Evolutionary conservation across 176 grass and related monocot genomes (phyloP), one percentile per base, ranked within the genome.

Genomic region (Bromus sterilis): DNA sequence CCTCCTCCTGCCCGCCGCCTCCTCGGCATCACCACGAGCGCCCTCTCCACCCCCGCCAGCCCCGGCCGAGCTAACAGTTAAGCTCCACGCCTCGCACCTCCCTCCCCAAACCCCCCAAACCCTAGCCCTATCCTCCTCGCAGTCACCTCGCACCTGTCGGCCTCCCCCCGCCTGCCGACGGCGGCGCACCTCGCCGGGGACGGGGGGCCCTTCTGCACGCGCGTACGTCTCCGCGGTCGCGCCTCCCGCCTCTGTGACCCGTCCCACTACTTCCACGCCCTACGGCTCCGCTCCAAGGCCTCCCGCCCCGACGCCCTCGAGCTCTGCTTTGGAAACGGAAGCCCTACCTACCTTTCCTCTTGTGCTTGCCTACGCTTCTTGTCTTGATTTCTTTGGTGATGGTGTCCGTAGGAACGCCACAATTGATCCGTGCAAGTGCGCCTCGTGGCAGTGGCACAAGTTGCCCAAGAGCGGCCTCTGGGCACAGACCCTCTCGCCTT

Each of bases 391-490:
- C 57, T 36, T 37, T n/a, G 24, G 37, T n/a, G 26, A 3, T 64
- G 25, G 10, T 68, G 84, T 87, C 83, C 64, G 81, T 76, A 97
- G 94, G 60, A 94, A 97, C 88, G 86, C 81, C 61, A 92, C 94
- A 31, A 72, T 94, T 30, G 83, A 58, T 30, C 34, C 93, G 6
- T 93, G 94, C 86, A 97, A 85, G 88, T 94, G 94, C 32, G 62
- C 83, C 0, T 55, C 92, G n/a, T n/a, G n/a, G n/a, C n/a, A n/a
- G n/a, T n/a, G n/a, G n/a, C n/a, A n/a, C n/a, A n/a, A n/a, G n/a
- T n/a, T n/a, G n/a, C n/a, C n/a, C n/a, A n/a, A n/a, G n/a, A n/a
- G n/a, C n/a, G n/a, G n/a, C n/a, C n/a, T 11, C 86, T 79, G 31
- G 94, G 64, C 28, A 21, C 88, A 87, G 23, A 78, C 89, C 77